These are phyloP conservation scores for Aureococcus anophagefferens DNA, from an alignment of 108 stramenopile species.

Conservation along the genomic window DNA sequence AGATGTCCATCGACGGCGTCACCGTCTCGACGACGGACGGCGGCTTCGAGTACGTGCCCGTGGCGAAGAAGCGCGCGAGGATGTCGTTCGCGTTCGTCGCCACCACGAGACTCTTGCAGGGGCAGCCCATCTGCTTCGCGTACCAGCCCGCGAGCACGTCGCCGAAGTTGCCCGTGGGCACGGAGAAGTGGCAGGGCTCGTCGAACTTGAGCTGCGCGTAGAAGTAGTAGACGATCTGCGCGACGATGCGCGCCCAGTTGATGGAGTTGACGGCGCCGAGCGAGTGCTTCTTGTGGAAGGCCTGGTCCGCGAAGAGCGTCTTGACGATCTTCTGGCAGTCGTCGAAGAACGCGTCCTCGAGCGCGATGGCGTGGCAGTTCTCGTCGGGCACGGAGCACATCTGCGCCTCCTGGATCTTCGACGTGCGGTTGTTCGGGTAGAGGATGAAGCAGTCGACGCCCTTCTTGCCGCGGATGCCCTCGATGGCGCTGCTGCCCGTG, in stretches of 20 bases:
- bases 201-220: constrained; percentile 88
- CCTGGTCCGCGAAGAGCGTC: constrained; percentile 76
- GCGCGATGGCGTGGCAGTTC: constrained; percentile 88
- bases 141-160: constrained; percentile 96
- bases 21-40: constrained; percentile 65
- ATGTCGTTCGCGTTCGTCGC: constrained; percentile 99
- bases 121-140: constrained; percentile 93
- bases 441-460: constrained; percentile 94
- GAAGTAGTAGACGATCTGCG: constrained; percentile 98
- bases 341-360: constrained; percentile 86
- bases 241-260: constrained; percentile 97
- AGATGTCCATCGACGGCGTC: constrained; percentile 96
- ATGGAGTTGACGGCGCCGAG: constrained; percentile 98
- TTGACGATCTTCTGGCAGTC: constrained; percentile 98
- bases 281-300: constrained; percentile 65
- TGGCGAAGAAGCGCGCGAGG: constrained; percentile 89
- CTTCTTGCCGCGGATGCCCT: constrained; percentile 92
- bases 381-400: constrained; percentile 90
- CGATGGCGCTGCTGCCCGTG: constrained; percentile 91
- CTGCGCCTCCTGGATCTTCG: constrained; percentile 89
- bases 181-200: constrained; percentile 58
- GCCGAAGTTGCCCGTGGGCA: constrained; percentile 98
- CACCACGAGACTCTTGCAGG: constrained; percentile 81
- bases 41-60: constrained; percentile 82
- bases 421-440: constrained; percentile 86